Conservation (phyloP, 257 asterid species). For the Leonotis leonurus region DNA sequence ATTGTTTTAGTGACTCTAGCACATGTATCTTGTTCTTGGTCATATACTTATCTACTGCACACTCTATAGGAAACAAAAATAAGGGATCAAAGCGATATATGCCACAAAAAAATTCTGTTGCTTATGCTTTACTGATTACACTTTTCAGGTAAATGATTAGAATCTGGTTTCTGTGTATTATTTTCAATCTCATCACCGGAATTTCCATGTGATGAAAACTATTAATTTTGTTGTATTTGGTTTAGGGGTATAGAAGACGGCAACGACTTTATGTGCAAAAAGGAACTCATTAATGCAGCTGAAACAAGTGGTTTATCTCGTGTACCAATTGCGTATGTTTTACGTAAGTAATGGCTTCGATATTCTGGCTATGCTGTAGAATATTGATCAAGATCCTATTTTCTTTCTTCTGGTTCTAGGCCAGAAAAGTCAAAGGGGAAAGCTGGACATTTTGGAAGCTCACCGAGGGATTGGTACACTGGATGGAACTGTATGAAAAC, state of each 20-base stretch:
- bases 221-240: constrained; percentile 6
- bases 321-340: constrained; percentile 55
- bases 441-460: constrained; percentile 71
- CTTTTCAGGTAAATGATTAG: constrained; percentile 57
- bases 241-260: constrained; percentile 56
- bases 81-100: constrained; percentile 58
- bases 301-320: constrained; percentile 96
- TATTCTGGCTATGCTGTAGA: constrained; percentile 9
- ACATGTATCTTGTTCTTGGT: neutral
- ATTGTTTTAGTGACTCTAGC: constrained; percentile 1
- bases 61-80: constrained; percentile 44
- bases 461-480: constrained; percentile 85
- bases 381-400: constrained; percentile 10
- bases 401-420: constrained; percentile 28
- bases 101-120: constrained; percentile 93
- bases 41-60: constrained; percentile 6
- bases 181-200: neutral
- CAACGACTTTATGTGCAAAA: constrained; percentile 65
- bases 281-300: constrained; percentile 81
- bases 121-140: constrained; percentile 78
- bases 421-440: constrained; percentile 82
- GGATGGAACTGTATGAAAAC: constrained; percentile 98
- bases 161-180: neutral
- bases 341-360: neutral
- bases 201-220: neutral